phyloP scores from a whole-genome alignment of 164 flowering plant genomes.

The Platanus orientalis region DNA sequence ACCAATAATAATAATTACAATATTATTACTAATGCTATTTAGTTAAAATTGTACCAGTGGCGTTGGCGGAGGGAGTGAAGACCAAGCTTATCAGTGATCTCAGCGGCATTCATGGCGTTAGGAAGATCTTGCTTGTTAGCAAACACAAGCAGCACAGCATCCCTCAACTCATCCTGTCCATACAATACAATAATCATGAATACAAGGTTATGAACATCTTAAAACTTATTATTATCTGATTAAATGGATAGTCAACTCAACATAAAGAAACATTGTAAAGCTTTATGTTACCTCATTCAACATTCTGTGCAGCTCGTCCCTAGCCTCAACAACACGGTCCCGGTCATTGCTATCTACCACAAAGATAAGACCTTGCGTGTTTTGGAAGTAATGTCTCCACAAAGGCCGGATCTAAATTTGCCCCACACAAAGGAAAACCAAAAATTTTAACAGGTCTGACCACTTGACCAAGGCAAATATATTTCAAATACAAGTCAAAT shows the following conservation, averaged over 20 bases:
- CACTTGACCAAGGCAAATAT: neutral
- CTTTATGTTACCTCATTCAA: conserved; percentile 51
- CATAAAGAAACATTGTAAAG: neutral
- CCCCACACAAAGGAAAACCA: neutral
- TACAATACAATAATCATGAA: neutral
- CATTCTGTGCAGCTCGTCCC: conserved; percentile 78
- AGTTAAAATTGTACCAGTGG: conserved; percentile 40
- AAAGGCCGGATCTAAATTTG: conserved; percentile 54
- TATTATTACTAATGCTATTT: neutral
- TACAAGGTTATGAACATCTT: no score
- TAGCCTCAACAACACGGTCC: conserved; percentile 71
- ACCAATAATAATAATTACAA: neutral
- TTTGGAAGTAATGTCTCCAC: conserved; percentile 85
- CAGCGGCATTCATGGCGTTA: conserved; percentile 66
- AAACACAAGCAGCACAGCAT: conserved; percentile 57
- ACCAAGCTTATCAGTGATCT: conserved; percentile 63
- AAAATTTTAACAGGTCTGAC: neutral
- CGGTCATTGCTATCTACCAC: conserved; percentile 79
- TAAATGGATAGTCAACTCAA: neutral
- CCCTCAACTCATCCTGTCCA: conserved; percentile 53
- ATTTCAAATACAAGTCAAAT: neutral
- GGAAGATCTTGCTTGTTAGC: conserved; percentile 73
- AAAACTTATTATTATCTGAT: neutral
- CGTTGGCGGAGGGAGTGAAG: conserved; percentile 63
- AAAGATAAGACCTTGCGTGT: conserved; percentile 74